Conservation (phyloP, 108 stramenopile genomes). For the Cafeteria roenbergensis region DNA sequence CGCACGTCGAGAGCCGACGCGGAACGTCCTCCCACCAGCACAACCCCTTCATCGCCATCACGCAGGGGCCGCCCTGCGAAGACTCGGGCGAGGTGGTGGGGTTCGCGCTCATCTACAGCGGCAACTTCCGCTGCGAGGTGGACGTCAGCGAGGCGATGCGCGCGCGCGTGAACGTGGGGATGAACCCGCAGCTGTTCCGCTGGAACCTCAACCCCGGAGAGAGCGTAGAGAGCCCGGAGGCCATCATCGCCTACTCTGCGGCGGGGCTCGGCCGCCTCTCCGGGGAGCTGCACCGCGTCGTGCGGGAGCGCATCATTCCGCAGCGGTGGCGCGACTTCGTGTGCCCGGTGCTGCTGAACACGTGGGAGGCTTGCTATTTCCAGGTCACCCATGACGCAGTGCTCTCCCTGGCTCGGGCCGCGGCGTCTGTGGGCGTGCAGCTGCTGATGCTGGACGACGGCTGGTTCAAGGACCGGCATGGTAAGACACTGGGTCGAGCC, state of each 20-base stretch:
- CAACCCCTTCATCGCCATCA: slow-evolving; percentile 13
- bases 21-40: slow-evolving; percentile 14
- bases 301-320: neutral
- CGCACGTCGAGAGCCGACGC: slow-evolving; percentile 2
- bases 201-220: neutral
- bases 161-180: neutral
- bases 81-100: slow-evolving; percentile 7
- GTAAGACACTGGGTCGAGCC: too few relatives aligned
- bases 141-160: slow-evolving; percentile 4
- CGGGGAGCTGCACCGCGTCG: neutral
- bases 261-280: neutral
- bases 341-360: neutral
- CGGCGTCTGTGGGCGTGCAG: neutral
- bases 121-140: slow-evolving; percentile 11
- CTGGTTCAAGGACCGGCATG: slow-evolving; percentile 15
- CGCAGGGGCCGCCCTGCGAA: slow-evolving; percentile 7
- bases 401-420: neutral
- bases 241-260: neutral
- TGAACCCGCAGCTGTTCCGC: neutral
- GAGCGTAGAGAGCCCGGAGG: neutral
- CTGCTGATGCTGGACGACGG: slow-evolving; percentile 18
- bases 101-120: slow-evolving; percentile 13
- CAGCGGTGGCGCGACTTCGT: neutral
- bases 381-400: neutral
- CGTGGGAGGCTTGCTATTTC: slow-evolving; percentile 5